Percentiles rank a stretch among this genome's conserved stretches.
phyloP scores from a whole-genome alignment of 2,329 filamentous ascomycete species.

The Arthrobotrys megalospora region DNA sequence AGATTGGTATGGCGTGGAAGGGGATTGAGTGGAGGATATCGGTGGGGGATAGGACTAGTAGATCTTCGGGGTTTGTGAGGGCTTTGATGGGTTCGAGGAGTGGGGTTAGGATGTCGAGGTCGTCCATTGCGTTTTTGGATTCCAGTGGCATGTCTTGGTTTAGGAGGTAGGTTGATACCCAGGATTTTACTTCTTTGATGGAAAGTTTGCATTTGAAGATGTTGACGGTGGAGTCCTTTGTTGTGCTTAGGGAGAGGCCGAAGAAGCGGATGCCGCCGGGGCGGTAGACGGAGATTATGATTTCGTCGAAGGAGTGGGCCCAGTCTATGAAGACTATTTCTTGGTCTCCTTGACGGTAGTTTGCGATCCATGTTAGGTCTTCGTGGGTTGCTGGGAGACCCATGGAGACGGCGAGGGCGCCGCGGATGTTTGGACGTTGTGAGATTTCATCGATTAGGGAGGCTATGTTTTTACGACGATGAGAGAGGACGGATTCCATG shows the following conservation, averaged over 20 bases:
- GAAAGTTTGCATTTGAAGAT: constrained; percentile 27
- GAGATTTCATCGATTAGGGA: constrained; percentile 40
- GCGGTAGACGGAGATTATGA: constrained; percentile 52
- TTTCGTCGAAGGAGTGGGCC: constrained; percentile 36
- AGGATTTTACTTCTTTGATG: constrained; percentile 22
- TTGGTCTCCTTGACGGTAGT: constrained; percentile 30
- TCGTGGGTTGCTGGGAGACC: constrained; percentile 53
- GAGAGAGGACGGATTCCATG: constrained; percentile 28
- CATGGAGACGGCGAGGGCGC: constrained; percentile 41
- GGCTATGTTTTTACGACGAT: constrained; percentile 7
- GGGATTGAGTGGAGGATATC: constrained; percentile 44
- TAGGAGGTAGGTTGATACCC: constrained; percentile 39
- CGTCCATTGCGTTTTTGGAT: constrained; percentile 35
- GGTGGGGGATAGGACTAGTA: constrained; percentile 50
- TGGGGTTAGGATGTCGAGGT: constrained; percentile 34
- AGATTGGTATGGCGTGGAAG: constrained; percentile 39
- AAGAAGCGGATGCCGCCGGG: constrained; percentile 29
- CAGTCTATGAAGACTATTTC: constrained; percentile 57
- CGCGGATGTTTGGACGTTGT: constrained; percentile 33
- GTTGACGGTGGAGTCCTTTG: constrained; percentile 22
- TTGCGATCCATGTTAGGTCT: constrained; percentile 55
- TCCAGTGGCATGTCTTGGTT: constrained; percentile 41
- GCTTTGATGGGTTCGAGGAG: constrained; percentile 37
- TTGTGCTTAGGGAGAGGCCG: neutral
- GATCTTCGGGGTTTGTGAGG: constrained; percentile 42